phyloP scores from a whole-genome alignment of 371 early-diverging fungal species.

The Smittium mucronatum region DNA sequence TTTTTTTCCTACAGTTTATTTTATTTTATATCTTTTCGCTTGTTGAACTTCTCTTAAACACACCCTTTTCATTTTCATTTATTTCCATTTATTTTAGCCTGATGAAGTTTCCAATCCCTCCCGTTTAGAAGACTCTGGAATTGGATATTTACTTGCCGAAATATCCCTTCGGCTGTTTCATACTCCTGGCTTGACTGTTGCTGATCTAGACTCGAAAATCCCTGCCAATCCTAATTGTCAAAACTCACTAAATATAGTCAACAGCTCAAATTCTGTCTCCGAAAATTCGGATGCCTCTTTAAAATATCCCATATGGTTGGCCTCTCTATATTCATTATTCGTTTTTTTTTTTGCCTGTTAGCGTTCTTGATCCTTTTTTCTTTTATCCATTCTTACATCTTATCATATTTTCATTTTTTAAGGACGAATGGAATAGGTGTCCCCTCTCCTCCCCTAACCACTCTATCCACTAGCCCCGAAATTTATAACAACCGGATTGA shows the following conservation, averaged over 20 bases:
- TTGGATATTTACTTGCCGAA: background rate
- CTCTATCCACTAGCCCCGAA: background rate
- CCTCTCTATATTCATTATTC: no score
- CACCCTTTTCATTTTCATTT: no score
- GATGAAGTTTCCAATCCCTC: no score
- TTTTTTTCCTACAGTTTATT: background rate
- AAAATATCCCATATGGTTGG: background rate
- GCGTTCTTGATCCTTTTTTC: no score
- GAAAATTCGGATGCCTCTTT: background rate
- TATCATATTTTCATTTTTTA: no score
- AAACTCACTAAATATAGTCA: no score
- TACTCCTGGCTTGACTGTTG: background rate
- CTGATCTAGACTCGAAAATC: background rate
- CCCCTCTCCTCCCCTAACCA: background rate
- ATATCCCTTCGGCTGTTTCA: background rate
- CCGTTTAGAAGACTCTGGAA: no score
- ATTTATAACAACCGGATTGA: background rate
- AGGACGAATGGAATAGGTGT: background rate
- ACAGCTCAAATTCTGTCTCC: no score
- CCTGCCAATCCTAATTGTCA: background rate
- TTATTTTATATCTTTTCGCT: background rate
- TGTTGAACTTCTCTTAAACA: no score
- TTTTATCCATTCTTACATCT: no score
- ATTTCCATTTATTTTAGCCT: no score
- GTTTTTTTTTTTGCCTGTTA: no score